Base-by-base conservation (phyloP, 2,329 filamentous ascomycete genomes). In the Neonectria sp. region DNA sequence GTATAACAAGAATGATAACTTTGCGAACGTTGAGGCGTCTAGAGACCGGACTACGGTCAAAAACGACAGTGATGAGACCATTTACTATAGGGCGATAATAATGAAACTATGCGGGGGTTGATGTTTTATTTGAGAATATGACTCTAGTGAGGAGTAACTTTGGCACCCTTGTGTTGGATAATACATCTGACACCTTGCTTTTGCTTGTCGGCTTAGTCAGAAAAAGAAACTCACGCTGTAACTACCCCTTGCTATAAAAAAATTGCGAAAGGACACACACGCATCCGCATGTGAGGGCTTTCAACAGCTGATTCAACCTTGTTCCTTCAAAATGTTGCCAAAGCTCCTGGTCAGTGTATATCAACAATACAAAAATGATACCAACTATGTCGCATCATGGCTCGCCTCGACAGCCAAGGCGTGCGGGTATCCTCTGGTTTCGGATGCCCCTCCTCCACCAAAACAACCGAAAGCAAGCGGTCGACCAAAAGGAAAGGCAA, bases 311-410 rank as follows among this genome's bases (percentile, higher is more conserved):
- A 48, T 27, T 25, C 12, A 48, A 48, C 13, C 24, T 15, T 13
- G 6, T 15, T 27, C 12, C 3, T 12, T 51, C 37, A 71, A 56
- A 4, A 78, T 77, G 73, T 63, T 76, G 5, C 71, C 73, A 0
- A n/a, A 15, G 7, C 37, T 53, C 0, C 67, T 82, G 0, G 11
- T 70, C 37, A 77, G 79, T 60, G 74, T 73, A 1, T 84, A 84
- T 65, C 75, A 75, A 24, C 76, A 79, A 61, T 84, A 84, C 71
- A 84, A 83, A 65, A 64, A 78, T n/a, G 82, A 84, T 60, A 82
- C 79, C 0, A 72, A 83, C 43, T 74, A 77, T 3, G 76, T 85
- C 11, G 81, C 80, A 2, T 71, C 76, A 35, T 85, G 82, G 83
- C 80, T 85, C 8, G 82, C 80, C 3, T 79, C 78, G 2, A 84